A percentile compares a stretch with the other conserved stretches of the same genome.
Evolutionary conservation across 139 green algal species (phyloP).

Genomic region (Chlorella sp.): DNA sequence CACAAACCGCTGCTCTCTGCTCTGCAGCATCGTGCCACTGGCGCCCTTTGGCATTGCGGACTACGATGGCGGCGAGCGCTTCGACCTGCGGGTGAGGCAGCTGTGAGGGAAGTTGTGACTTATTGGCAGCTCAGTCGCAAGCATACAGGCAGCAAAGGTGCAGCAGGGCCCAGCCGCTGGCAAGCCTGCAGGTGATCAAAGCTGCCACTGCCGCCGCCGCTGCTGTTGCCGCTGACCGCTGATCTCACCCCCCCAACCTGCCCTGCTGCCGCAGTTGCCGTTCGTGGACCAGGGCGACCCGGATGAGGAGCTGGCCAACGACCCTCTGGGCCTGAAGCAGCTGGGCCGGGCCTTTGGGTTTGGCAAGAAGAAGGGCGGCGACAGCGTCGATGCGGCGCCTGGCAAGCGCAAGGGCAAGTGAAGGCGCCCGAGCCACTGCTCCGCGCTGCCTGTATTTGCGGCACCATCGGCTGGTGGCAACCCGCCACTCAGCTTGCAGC

Average conservation of each 20-base stretch:
- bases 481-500: too few species aligned
- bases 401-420: too few species aligned
- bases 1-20: not conserved
- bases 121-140: too few species aligned
- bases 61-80: conserved; percentile 51
- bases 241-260: not conserved
- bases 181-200: not conserved
- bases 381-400: not conserved
- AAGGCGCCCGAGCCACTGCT: too few species aligned
- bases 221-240: too few species aligned
- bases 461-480: too few species aligned
- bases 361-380: conserved; percentile 47
- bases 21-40: conserved; percentile 37
- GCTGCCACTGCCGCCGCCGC: not conserved
- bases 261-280: conserved; percentile 3
- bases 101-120: too few species aligned
- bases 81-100: conserved; percentile 52
- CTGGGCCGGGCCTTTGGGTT: conserved; percentile 47
- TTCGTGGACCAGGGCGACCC: conserved; percentile 24
- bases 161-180: too few species aligned
- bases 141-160: too few species aligned
- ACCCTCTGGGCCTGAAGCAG: conserved; percentile 36
- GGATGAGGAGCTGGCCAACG: conserved; percentile 18
- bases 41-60: conserved; percentile 35
- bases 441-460: too few species aligned